Conservation (phyloP, 495 filamentous ascomycete genomes). For the Margaritispora aquatica region DNA sequence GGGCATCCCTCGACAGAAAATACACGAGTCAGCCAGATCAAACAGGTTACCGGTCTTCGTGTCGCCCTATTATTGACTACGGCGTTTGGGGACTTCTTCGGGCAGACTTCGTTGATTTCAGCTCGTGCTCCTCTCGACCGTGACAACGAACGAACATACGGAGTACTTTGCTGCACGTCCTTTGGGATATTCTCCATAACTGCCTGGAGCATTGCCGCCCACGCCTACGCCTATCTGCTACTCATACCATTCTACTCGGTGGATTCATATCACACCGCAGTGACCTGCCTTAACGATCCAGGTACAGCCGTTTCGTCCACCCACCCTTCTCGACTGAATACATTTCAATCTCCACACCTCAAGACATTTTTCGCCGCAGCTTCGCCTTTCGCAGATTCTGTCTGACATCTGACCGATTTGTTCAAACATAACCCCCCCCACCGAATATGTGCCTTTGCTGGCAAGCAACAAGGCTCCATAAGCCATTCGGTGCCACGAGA, state of each 20-base stretch:
- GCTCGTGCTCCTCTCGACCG: background rate
- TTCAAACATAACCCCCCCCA: background rate
- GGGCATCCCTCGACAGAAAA: background rate
- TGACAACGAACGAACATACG: background rate
- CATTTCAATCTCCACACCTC: background rate
- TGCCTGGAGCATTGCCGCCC: background rate
- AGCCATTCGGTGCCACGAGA: slow-evolving; percentile 3
- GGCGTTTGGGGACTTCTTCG: background rate
- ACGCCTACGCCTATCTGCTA: background rate
- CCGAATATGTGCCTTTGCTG: slow-evolving; percentile 22
- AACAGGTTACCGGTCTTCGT: no score
- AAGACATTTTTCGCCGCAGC: background rate
- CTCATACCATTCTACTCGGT: background rate
- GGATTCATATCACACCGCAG: background rate
- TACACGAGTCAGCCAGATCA: background rate
- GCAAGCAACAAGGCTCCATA: slow-evolving; percentile 13
- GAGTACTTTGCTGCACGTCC: background rate
- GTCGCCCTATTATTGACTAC: background rate
- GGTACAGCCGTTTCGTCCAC: background rate
- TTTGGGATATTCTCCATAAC: background rate
- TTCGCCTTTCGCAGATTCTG: background rate
- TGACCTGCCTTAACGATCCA: background rate
- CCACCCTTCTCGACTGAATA: background rate
- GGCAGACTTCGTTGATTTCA: background rate
- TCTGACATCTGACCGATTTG: slow-evolving; percentile 7